Base-by-base conservation (phyloP, 768 basidiomycete species). In the Rubroboletus satanas region DNA sequence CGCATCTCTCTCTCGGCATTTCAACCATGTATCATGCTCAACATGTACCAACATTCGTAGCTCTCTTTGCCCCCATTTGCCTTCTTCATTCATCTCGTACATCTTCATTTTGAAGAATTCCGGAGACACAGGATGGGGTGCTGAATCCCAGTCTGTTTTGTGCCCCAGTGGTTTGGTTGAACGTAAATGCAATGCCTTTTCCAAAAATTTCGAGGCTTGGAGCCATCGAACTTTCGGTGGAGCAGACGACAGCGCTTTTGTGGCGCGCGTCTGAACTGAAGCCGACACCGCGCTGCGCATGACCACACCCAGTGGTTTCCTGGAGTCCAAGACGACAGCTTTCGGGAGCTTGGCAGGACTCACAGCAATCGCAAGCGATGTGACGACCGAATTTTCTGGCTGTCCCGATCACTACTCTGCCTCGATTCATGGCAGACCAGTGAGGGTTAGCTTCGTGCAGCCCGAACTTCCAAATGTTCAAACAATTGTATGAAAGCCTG, bases 21-120 rank as follows among this genome's bases (percentile, higher is more conserved):
- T 51, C 51, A 54, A 12, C 6, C 5, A 45, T 62, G 62, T 62
- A 69, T 55, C 42, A 62, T 66, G 49, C 32, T 59, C 37, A 56
- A 55, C 52, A n/a, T 69, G 68, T 69, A 69, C 63, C 41, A 65
- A 51, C 44, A 63, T 57, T 58, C 57, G 37, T 42, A 23, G 18
- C n/a, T 51, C 42, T 41, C 26, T n/a, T 42, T 47, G 7, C 17
- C 8, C 37, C 47, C 18, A 23, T 51, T 50, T 35, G 10, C 21
- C 37, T 33, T 50, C 46, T 42, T 49, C 36, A 37, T 48, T 54
- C 44, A 17, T 55, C 44, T 23, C 39, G 23, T 51, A 54, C 49
- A 21, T 38, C 5, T 56, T 54, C 47, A 38, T 53, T 43, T 49
- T 26, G 26, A 39, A 45, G 36, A 10, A 35, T 48, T 47, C 51